Percentiles rank a stretch among this genome's conserved stretches.
Evolutionary conservation across 2,329 filamentous ascomycete genomes (phyloP).

Genomic region (Talaromyces verruculosus): DNA sequence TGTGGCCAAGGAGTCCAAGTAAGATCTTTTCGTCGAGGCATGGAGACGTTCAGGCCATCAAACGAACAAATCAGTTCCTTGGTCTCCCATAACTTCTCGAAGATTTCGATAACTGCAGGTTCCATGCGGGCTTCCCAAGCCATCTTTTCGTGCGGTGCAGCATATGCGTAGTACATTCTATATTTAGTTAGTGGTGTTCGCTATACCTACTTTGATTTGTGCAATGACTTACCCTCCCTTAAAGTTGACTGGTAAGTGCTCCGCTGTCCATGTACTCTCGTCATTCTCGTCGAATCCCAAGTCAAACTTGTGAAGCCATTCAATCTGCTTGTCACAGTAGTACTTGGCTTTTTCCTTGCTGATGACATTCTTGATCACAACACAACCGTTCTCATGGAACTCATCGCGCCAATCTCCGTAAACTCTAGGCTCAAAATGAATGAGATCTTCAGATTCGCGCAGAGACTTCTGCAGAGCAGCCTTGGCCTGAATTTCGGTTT

Average conservation of each 20-base stretch:
- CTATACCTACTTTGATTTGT: background rate
- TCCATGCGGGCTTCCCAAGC: slow-evolving; percentile 38
- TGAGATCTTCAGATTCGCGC: slow-evolving; percentile 16
- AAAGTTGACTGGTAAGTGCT: slow-evolving; percentile 46
- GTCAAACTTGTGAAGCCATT: slow-evolving; percentile 47
- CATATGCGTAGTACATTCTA: slow-evolving; percentile 20
- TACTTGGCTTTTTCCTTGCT: slow-evolving; percentile 40
- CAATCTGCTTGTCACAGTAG: slow-evolving; percentile 43
- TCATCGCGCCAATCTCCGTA: slow-evolving; percentile 45
- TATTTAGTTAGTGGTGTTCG: background rate
- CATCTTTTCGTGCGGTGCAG: slow-evolving; percentile 16
- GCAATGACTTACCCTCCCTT: slow-evolving; percentile 43
- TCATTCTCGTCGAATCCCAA: slow-evolving; percentile 44
- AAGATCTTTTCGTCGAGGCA: slow-evolving; percentile 37
- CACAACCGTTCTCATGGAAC: slow-evolving; percentile 45
- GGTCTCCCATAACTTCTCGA: slow-evolving; percentile 41
- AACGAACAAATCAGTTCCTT: slow-evolving; percentile 25
- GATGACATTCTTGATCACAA: slow-evolving; percentile 45
- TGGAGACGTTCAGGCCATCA: slow-evolving; percentile 23
- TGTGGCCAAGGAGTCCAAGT: slow-evolving; percentile 43
- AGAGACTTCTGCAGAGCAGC: slow-evolving; percentile 16
- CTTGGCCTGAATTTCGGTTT: slow-evolving; percentile 17
- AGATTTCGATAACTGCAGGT: slow-evolving; percentile 40
- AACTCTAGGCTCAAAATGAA: slow-evolving; percentile 22
- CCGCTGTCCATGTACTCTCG: slow-evolving; percentile 44